phyloP scores from a whole-genome alignment of 2,329 filamentous ascomycete genomes.

The Furcasterigmium sp. region DNA sequence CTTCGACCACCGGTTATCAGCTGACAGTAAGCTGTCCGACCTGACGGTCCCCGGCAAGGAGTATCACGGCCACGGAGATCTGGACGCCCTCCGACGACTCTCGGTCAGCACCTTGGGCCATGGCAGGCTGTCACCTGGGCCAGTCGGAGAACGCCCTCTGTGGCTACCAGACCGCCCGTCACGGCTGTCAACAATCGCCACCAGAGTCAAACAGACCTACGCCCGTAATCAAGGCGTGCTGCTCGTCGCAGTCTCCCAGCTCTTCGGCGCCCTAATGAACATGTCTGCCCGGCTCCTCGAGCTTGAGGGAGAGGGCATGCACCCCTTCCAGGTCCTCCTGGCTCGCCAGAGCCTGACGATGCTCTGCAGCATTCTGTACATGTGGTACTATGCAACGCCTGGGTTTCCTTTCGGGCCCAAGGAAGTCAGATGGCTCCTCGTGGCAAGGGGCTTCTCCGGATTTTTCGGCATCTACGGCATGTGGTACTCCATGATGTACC shows the following conservation, averaged over 20 bases:
- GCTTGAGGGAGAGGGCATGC: slow-evolving; percentile 63
- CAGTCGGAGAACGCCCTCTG: slow-evolving; percentile 12
- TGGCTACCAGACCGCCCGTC: slow-evolving; percentile 5
- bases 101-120: slow-evolving; percentile 33
- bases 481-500: slow-evolving; percentile 63
- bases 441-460: slow-evolving; percentile 65
- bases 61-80: slow-evolving; percentile 19
- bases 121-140: slow-evolving; percentile 17
- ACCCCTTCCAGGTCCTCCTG: slow-evolving; percentile 82
- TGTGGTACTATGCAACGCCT: slow-evolving; percentile 64
- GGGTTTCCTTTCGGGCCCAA: slow-evolving; percentile 65
- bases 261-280: slow-evolving; percentile 85
- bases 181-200: slow-evolving; percentile 5
- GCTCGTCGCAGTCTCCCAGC: slow-evolving; percentile 68
- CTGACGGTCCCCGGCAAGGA: slow-evolving; percentile 9
- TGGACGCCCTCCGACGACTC: slow-evolving; percentile 26
- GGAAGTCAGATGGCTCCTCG: slow-evolving; percentile 62
- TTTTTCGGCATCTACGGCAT: slow-evolving; percentile 75
- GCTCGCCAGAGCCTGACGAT: slow-evolving; percentile 72
- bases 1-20: slow-evolving; percentile 17
- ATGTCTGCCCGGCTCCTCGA: slow-evolving; percentile 73
- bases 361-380: slow-evolving; percentile 62
- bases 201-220: slow-evolving; percentile 41
- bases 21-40: slow-evolving; percentile 17
- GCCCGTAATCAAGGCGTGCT: slow-evolving; percentile 64